These are phyloP conservation scores for Isoetes engelmannii DNA, from an alignment of 83 land plant genomes.

Conservation along the genomic window DNA sequence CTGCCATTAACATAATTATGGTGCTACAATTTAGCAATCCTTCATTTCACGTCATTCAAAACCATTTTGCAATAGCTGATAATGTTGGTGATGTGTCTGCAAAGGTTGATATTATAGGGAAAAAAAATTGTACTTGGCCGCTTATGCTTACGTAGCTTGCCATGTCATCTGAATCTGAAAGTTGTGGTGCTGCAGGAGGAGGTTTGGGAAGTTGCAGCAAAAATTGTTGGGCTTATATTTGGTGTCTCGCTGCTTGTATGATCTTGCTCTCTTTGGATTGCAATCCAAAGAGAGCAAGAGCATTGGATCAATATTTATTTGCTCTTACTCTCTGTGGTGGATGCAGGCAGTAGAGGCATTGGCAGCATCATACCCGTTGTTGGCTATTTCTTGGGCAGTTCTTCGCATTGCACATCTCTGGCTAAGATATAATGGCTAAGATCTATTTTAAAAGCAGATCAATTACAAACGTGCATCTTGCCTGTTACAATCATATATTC, in stretches of 20 bases:
- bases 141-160: no score
- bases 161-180: no score
- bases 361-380: conserved; percentile 47
- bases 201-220: conserved; percentile 94
- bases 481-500: conserved; percentile 53
- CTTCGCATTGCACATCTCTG: conserved; percentile 71
- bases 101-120: conserved; percentile 48
- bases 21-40: no score
- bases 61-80: conserved; percentile 84
- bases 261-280: background rate
- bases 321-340: background rate
- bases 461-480: conserved; percentile 84
- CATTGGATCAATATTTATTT: no score
- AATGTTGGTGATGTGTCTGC: conserved; percentile 98
- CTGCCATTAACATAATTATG: no score
- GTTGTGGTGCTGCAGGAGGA: conserved; percentile 60
- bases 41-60: conserved; percentile 94
- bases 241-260: conserved; percentile 71
- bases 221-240: conserved; percentile 72
- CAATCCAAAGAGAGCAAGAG: no score
- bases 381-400: conserved; percentile 50
- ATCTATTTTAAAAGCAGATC: conserved; percentile 37
- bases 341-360: conserved; percentile 71
- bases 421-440: conserved; percentile 48
- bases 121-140: no score